Evolutionary conservation across 2,329 filamentous ascomycete species (phyloP), one percentile per base, ranked within the genome.

Genomic region (Pestalotiopsis sp.): DNA sequence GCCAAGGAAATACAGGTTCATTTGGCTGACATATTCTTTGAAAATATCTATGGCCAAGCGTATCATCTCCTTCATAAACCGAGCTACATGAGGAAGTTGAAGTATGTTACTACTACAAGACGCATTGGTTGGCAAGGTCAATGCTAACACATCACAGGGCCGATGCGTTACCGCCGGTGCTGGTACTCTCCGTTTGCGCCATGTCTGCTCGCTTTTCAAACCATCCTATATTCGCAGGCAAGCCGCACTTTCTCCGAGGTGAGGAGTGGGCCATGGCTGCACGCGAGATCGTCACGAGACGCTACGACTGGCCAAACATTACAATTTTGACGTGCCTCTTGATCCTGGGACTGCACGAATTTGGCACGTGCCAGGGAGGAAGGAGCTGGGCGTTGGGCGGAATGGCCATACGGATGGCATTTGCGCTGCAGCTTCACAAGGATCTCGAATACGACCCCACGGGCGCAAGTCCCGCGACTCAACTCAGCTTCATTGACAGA

Each of bases 41-140:
- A 98, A 76, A 95, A 92, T 75, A 88, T 98, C 0, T 98, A 99
- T 77, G 96, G 96, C 9, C 96, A 98, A 78, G 93, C 94, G 41
- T 99, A 98, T 78, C 93, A 97, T 72, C 84, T 99, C 23, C 88
- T 99, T 11, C 96, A 99, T 81, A 98, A 98, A 78, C 95, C 96
- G 49, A 98, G 95, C 78, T 98, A 97, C 78, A 97, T 98, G 92
- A 89, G 95, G 69, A 94, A 94, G 75, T 80, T 96, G 67, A 89
- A 86, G 90, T 91, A 81, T 71, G 88, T 83, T 23, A 31, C 31
- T 68, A 52, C 70, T 71, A 56, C 73, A 66, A 64, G 27, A 45
- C 36, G 7, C 20, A 31, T 39, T 49, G 66, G 4, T 39, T 68
- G 4, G 5, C n/a, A 36, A 23, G 12, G n/a, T n/a, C 27, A 41